Conservation (phyloP, 2,329 filamentous ascomycete genomes). For the Colletotrichum liaoningense region DNA sequence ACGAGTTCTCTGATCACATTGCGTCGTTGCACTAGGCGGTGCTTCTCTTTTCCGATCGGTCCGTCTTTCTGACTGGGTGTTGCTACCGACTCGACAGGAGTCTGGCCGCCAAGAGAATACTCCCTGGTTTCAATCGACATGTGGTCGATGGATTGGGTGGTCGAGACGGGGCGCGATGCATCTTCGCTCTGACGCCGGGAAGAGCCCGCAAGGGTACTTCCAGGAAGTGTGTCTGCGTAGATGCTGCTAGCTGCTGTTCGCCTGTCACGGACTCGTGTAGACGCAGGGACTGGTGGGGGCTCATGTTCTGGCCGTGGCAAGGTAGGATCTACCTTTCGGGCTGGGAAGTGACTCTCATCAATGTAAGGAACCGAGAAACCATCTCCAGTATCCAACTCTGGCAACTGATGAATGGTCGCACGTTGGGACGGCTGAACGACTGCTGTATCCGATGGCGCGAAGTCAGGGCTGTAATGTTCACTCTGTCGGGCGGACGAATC, state of each 20-base stretch:
- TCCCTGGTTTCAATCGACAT: constrained; percentile 57
- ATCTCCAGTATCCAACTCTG: constrained; percentile 62
- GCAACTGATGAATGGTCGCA: constrained; percentile 53
- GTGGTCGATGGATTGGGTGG: constrained; percentile 59
- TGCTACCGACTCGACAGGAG: constrained; percentile 50
- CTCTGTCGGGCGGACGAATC: constrained; percentile 35
- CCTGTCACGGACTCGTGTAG: constrained; percentile 40
- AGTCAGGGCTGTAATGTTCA: constrained; percentile 44
- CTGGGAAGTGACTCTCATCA: constrained; percentile 37
- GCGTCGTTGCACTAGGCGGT: constrained; percentile 82
- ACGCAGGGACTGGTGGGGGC: constrained; percentile 61
- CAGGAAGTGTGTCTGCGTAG: constrained; percentile 55
- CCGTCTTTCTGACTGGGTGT: constrained; percentile 52
- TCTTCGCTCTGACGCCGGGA: constrained; percentile 60
- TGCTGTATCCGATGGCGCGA: constrained; percentile 44
- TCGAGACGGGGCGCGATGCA: constrained; percentile 54
- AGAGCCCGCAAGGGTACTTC: constrained; percentile 52
- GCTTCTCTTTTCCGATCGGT: constrained; percentile 66
- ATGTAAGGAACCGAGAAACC: constrained; percentile 63
- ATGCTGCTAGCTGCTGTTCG: constrained; percentile 51
- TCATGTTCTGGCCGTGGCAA: constrained; percentile 60
- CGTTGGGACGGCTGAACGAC: constrained; percentile 17
- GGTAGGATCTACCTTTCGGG: constrained; percentile 41
- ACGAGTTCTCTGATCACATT: constrained; percentile 92
- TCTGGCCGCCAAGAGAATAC: constrained; percentile 49